These are phyloP conservation scores for Phytophthora fragariae DNA, from an alignment of 352 stramenopile species.

Conservation along the genomic window DNA sequence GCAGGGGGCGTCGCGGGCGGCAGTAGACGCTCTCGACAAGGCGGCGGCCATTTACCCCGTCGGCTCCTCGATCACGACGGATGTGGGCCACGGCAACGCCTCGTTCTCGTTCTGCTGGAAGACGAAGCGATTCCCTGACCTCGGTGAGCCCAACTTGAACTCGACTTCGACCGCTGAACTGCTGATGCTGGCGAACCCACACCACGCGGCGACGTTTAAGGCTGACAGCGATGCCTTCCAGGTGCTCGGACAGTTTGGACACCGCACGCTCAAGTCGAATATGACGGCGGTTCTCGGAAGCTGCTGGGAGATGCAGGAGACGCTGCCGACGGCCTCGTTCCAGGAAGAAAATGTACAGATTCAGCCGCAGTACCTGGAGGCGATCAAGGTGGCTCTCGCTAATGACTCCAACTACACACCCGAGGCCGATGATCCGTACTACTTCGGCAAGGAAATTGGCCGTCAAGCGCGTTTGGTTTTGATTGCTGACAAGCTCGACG, in stretches of 20 bases:
- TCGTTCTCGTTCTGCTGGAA: conserved; percentile 72
- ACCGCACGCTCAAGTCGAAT: conserved; percentile 82
- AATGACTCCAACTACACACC: conserved; percentile 81
- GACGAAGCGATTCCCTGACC: conserved; percentile 51
- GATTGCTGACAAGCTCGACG: conserved; percentile 81
- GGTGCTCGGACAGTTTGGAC: conserved; percentile 57
- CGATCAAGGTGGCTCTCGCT: conserved; percentile 58
- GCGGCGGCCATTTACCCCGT: conserved; percentile 64
- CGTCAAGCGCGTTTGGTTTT: conserved; percentile 80
- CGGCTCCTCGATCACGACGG: conserved; percentile 47
- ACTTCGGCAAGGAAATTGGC: conserved; percentile 88
- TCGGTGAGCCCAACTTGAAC: conserved; percentile 29
- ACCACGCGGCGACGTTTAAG: conserved; percentile 69
- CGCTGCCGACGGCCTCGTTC: conserved; percentile 64
- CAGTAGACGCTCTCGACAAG: conserved; percentile 53
- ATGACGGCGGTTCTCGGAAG: conserved; percentile 79
- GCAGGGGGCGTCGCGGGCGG: conserved; percentile 26
- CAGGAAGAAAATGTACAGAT: conserved; percentile 38
- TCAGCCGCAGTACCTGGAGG: conserved; percentile 49
- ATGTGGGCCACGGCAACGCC: conserved; percentile 30
- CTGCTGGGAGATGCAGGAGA: conserved; percentile 69
- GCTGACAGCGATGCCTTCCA: conserved; percentile 40
- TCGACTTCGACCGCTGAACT: conserved; percentile 40
- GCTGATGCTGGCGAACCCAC: conserved; percentile 79
- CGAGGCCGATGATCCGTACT: conserved; percentile 77